Conservation (phyloP, 352 stramenopile genomes). For the Phytophthora ramorum region DNA sequence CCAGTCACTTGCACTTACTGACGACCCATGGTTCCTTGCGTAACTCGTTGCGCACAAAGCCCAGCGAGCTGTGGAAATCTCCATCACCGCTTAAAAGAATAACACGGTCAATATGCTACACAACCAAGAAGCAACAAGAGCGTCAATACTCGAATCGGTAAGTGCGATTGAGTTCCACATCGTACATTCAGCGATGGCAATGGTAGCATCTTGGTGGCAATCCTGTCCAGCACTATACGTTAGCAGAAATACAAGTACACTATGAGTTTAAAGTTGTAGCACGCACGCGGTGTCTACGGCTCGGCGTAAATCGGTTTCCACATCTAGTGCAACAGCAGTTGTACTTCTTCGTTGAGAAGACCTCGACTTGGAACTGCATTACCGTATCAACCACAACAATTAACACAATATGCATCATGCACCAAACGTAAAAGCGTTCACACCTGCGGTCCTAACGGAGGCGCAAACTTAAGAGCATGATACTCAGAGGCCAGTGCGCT, state of each 20-base stretch:
- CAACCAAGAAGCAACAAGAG: neutral
- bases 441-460: slow-evolving; percentile 70
- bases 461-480: slow-evolving; percentile 60
- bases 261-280: too few species aligned
- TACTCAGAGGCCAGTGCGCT: slow-evolving; percentile 37
- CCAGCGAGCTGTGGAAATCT: slow-evolving; percentile 77
- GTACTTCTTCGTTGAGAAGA: slow-evolving; percentile 78
- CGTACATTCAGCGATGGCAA: slow-evolving; percentile 64
- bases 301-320: slow-evolving; percentile 57
- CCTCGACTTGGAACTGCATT: slow-evolving; percentile 68
- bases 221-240: slow-evolving; percentile 37
- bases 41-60: slow-evolving; percentile 61
- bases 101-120: slow-evolving; percentile 2
- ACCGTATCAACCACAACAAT: neutral
- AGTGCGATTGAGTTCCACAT: neutral
- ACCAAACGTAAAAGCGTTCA: neutral
- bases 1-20: slow-evolving; percentile 44
- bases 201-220: slow-evolving; percentile 74
- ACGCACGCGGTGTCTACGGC: slow-evolving; percentile 75
- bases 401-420: neutral
- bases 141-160: neutral
- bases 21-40: slow-evolving; percentile 79
- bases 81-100: slow-evolving; percentile 51
- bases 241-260: neutral
- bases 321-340: slow-evolving; percentile 59